Conservation (phyloP, 306 rosid genomes). For the Vachellia collinsii region DNA sequence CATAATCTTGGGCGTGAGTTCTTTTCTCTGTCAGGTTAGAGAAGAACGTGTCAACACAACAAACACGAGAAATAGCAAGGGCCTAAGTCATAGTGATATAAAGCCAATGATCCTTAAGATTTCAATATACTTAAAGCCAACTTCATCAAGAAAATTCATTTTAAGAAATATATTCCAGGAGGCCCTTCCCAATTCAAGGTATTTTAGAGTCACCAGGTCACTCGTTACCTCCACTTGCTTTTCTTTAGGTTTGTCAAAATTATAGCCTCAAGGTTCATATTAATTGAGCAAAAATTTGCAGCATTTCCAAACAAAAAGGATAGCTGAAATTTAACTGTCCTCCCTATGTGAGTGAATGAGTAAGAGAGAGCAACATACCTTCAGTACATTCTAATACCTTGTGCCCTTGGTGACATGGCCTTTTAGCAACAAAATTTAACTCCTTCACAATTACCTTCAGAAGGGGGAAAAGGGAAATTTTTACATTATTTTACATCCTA, state of each 20-base stretch:
- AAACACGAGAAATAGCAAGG: slow-evolving; percentile 29
- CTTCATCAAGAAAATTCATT: slow-evolving; percentile 7
- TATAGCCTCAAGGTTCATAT: slow-evolving; percentile 16
- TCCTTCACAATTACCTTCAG: slow-evolving; percentile 62
- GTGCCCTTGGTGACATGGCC: slow-evolving; percentile 9
- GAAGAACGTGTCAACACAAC: slow-evolving; percentile 26
- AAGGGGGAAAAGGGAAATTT: neutral
- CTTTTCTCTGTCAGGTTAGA: slow-evolving; percentile 35
- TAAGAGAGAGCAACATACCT: slow-evolving; percentile 36
- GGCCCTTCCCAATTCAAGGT: neutral
- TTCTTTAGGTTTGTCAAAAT: neutral
- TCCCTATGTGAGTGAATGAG: neutral
- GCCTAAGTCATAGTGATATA: slow-evolving; percentile 14
- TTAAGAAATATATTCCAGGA: neutral
- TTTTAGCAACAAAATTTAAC: slow-evolving; percentile 57
- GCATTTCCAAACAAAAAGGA: slow-evolving; percentile 24
- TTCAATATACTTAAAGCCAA: slow-evolving; percentile 18
- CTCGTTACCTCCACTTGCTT: neutral
- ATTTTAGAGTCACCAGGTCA: neutral
- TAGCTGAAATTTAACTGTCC: neutral
- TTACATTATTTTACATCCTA: neutral
- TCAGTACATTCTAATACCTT: slow-evolving; percentile 31
- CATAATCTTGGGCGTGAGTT: slow-evolving; percentile 32
- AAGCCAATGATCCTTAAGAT: slow-evolving; percentile 16
- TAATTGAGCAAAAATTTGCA: neutral